phyloP scores from a whole-genome alignment of 768 basidiomycete species.

The Auriscalpium vulgare region DNA sequence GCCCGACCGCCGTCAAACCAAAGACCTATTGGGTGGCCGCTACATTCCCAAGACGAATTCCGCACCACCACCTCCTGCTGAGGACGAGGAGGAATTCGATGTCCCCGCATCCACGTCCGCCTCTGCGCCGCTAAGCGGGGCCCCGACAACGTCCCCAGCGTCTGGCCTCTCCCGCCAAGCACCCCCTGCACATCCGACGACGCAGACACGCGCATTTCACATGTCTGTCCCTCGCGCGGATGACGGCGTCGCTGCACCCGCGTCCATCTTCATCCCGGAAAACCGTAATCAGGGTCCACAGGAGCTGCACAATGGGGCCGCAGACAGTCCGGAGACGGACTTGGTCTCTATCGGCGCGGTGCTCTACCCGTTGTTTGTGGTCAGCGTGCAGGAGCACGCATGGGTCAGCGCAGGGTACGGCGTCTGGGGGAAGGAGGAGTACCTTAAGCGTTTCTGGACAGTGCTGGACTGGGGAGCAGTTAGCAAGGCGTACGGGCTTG shows the following conservation, averaged over 20 bases:
- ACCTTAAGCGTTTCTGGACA: constrained; percentile 77
- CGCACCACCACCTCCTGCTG: background rate
- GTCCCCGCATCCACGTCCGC: background rate
- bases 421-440: constrained; percentile 86
- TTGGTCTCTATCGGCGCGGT: constrained; percentile 36
- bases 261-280: constrained; percentile 11
- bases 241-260: background rate
- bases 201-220: constrained; percentile 6
- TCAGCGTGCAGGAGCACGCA: constrained; percentile 77
- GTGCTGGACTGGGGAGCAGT: constrained; percentile 74
- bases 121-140: background rate
- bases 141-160: background rate
- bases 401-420: constrained; percentile 84
- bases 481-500: constrained; percentile 16
- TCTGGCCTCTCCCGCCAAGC: constrained; percentile 1
- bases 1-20: constrained; percentile 15
- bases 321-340: background rate
- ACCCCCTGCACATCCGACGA: background rate
- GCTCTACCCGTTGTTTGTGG: constrained; percentile 68
- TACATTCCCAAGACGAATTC: constrained; percentile 2
- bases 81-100: background rate
- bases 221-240: background rate
- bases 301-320: background rate
- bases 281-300: constrained; percentile 18
- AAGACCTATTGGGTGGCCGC: constrained; percentile 1